Conservation (phyloP, 164 flowering plant genomes). For the Berberis thunbergii region DNA sequence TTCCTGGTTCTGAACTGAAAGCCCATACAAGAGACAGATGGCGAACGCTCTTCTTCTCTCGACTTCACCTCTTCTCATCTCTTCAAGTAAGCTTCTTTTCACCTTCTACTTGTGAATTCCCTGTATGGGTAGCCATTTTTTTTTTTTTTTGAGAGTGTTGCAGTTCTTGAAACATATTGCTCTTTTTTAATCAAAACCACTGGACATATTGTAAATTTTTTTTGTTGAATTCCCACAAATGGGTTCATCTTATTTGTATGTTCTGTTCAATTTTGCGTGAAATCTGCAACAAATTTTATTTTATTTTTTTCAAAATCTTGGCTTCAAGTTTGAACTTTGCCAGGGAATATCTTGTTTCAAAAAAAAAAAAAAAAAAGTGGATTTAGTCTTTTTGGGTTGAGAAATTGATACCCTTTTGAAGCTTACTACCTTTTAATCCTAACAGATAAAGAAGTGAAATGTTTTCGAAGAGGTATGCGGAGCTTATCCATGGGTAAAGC, state of each 20-base stretch:
- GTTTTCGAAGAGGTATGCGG: constrained; percentile 15
- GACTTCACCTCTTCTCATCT: neutral
- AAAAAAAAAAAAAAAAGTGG: no score
- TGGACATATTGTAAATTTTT: neutral
- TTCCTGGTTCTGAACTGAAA: no score
- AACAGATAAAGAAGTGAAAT: constrained; percentile 37
- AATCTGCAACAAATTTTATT: neutral
- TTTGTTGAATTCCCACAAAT: neutral
- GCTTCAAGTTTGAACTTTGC: neutral
- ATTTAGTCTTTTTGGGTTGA: neutral
- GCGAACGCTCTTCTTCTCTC: neutral
- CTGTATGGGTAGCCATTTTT: no score
- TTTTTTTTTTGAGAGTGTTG: no score
- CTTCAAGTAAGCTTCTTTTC: neutral
- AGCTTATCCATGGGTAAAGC: constrained; percentile 27
- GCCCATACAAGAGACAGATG: neutral
- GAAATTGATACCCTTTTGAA: neutral
- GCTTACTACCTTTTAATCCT: constrained; percentile 8
- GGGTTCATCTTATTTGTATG: neutral
- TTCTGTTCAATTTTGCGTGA: no score
- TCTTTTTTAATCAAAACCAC: no score
- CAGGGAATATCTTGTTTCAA: no score
- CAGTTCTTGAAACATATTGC: no score
- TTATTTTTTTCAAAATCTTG: neutral
- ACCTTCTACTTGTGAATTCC: no score